Percentiles rank a stretch among this genome's conserved stretches.
Conservation (phyloP, 2,329 filamentous ascomycete genomes). For the Alternaria conjuncta region DNA sequence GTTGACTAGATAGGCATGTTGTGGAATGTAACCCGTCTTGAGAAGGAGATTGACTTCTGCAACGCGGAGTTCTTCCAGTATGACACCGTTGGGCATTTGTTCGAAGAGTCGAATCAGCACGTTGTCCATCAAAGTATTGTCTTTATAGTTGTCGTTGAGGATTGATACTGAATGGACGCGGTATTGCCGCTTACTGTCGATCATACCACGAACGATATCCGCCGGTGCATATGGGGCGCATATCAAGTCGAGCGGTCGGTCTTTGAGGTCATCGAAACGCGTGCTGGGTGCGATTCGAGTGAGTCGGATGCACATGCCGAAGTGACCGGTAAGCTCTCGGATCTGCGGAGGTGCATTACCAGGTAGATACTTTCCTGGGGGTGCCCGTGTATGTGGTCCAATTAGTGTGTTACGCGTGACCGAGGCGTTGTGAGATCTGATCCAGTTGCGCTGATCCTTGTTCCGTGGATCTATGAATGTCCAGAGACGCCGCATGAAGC, state of each 20-base stretch:
- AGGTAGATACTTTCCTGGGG: no score
- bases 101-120: neutral
- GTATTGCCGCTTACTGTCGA: neutral
- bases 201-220: neutral
- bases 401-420: no score
- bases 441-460: no score
- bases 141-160: neutral
- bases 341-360: no score
- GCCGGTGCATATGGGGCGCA: neutral
- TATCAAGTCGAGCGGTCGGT: neutral
- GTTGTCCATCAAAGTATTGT: neutral
- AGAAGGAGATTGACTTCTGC: neutral
- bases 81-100: neutral
- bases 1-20: neutral
- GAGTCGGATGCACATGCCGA: no score
- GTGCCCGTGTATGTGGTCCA: no score
- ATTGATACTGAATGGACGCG: neutral
- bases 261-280: neutral
- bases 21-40: neutral
- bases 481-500: no score
- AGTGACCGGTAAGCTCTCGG: no score
- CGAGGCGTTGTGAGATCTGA: no score
- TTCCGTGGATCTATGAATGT: no score
- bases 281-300: neutral
- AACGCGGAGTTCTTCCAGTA: neutral